phyloP scores from a whole-genome alignment of 345 rosid genomes.

The Tarenaya hassleriana region DNA sequence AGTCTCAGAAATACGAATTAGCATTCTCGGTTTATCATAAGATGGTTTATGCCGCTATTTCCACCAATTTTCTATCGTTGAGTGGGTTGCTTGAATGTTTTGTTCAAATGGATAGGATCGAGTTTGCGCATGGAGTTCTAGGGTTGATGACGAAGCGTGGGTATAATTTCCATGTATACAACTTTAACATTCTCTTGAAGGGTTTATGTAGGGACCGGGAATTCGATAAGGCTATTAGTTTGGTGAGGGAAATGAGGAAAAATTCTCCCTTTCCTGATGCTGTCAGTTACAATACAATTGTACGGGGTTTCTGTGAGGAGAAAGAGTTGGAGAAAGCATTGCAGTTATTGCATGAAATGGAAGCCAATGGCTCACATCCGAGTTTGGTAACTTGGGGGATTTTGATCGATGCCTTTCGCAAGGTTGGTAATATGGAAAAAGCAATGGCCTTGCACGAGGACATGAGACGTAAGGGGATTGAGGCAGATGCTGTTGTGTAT shows the following conservation, averaged over 20 bases:
- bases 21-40: conserved; percentile 41
- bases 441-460: conserved; percentile 38
- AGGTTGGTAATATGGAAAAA: conserved; percentile 42
- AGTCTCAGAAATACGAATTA: conserved; percentile 40
- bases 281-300: conserved; percentile 42
- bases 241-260: conserved; percentile 38
- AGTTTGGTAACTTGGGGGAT: conserved; percentile 37
- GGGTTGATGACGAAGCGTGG: conserved; percentile 56
- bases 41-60: conserved; percentile 33
- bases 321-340: conserved; percentile 36
- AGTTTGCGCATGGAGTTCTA: conserved; percentile 42
- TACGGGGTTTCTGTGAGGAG: conserved; percentile 47
- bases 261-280: conserved; percentile 32
- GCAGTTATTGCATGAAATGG: conserved; percentile 39
- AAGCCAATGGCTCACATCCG: conserved; percentile 31
- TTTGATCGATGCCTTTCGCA: conserved; percentile 55
- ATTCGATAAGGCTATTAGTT: conserved; percentile 29
- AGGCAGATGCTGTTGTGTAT: conserved; percentile 41
- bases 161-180: conserved; percentile 34
- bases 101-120: conserved; percentile 29
- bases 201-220: conserved; percentile 43
- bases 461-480: conserved; percentile 40
- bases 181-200: conserved; percentile 44
- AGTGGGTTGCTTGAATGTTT: conserved; percentile 51
- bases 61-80: conserved; percentile 38